Conservation (phyloP, 176 grass and related monocot genomes). For the Alopecurus myosuroides region DNA sequence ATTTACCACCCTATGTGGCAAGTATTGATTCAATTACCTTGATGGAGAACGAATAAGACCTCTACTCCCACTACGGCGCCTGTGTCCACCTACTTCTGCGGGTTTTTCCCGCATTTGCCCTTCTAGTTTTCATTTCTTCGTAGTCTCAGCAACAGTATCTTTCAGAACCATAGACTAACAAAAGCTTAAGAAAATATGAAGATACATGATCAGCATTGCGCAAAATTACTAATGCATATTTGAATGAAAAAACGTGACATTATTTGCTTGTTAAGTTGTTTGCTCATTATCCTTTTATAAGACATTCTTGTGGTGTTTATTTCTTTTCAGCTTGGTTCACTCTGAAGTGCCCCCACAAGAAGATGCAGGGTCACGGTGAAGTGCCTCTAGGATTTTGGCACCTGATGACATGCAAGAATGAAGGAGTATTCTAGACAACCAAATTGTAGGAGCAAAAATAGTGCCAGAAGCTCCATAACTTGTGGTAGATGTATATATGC, state of each 20-base stretch:
- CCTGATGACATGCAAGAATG: conserved; percentile 65
- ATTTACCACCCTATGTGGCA: neutral
- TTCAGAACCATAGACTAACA: conserved; percentile 61
- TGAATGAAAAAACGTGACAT: conserved; percentile 35
- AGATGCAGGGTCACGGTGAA: conserved; percentile 91
- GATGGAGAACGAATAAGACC: conserved; percentile 69
- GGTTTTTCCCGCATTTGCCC: conserved; percentile 71
- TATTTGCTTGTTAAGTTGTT: conserved; percentile 99
- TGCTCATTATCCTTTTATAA: conserved; percentile 99
- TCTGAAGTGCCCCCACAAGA: no score
- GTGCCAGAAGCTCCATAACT: conserved; percentile 14
- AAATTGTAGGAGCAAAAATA: conserved; percentile 1
- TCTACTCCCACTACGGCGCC: conserved; percentile 55
- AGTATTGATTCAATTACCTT: conserved; percentile 51
- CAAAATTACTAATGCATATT: conserved; percentile 10
- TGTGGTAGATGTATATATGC: conserved; percentile 1
- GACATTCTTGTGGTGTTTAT: conserved; percentile 94
- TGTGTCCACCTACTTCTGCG: conserved; percentile 71
- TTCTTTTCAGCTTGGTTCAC: conserved; percentile 81
- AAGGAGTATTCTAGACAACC: conserved; percentile 47
- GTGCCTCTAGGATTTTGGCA: conserved; percentile 90
- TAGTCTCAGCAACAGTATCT: conserved; percentile 78
- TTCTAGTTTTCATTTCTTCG: conserved; percentile 86
- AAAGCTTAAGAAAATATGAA: conserved; percentile 12
- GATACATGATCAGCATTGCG: neutral